Percentiles rank a stretch among this genome's conserved stretches.
Conservation (phyloP, 306 rosid genomes). For the Cucurbita moschata region DNA sequence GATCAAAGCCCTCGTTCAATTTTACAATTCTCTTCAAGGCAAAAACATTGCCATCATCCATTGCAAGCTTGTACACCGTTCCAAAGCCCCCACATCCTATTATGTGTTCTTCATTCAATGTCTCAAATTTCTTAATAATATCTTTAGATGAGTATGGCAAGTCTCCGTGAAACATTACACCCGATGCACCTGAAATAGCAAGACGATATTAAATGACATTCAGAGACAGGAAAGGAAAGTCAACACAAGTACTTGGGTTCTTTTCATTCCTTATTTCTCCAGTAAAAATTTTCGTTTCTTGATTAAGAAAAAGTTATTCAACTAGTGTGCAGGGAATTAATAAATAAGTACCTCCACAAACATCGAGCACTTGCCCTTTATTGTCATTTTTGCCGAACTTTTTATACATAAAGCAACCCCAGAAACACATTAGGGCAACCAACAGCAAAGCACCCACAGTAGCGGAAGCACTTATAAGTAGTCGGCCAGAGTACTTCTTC, state of each 20-base stretch:
- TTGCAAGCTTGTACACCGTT: slow-evolving; percentile 87
- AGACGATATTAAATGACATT: slow-evolving; percentile 10
- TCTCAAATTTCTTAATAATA: slow-evolving; percentile 83
- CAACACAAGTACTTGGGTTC: too few relatives aligned
- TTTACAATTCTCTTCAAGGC: slow-evolving; percentile 85
- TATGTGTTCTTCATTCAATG: slow-evolving; percentile 78
- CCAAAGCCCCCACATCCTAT: slow-evolving; percentile 95
- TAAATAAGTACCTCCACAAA: slow-evolving; percentile 62
- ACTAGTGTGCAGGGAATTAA: neutral
- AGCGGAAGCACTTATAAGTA: slow-evolving; percentile 94
- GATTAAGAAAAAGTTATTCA: neutral
- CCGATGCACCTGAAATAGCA: slow-evolving; percentile 66
- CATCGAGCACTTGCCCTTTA: slow-evolving; percentile 60
- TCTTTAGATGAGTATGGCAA: slow-evolving; percentile 97
- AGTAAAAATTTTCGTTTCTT: too few relatives aligned
- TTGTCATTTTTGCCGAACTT: slow-evolving; percentile 72
- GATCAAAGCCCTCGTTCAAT: slow-evolving; percentile 89
- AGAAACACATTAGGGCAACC: slow-evolving; percentile 99
- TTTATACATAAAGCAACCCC: slow-evolving; percentile 96
- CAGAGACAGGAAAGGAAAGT: neutral
- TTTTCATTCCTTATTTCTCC: too few relatives aligned
- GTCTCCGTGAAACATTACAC: slow-evolving; percentile 97
- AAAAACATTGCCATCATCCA: slow-evolving; percentile 94
- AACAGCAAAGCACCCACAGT: slow-evolving; percentile 95
- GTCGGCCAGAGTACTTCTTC: slow-evolving; percentile 81